Evolutionary conservation across 495 filamentous ascomycete species (phyloP).

Genomic region (Friedmanniomyces simplex): DNA sequence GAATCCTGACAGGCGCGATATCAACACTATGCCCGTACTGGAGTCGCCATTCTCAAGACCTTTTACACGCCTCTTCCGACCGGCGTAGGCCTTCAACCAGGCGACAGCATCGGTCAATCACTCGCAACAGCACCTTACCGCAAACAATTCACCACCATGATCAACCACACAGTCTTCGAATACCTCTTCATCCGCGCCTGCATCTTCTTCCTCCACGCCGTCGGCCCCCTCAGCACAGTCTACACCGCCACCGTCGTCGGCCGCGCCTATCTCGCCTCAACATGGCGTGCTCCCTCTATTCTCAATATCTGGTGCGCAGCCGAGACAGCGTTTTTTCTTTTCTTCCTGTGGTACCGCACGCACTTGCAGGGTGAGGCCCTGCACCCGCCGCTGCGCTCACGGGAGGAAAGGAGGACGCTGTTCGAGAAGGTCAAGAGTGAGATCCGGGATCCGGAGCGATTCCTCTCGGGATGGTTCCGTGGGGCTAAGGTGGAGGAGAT

Average conservation of each 20-base stretch:
- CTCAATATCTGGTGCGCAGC: conserved; percentile 10
- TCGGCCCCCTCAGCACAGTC: conserved; percentile 10
- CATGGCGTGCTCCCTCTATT: neutral
- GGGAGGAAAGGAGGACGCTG: conserved; percentile 3
- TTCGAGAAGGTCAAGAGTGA: neutral
- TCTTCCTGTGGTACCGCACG: conserved; percentile 44
- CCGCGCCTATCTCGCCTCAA: neutral
- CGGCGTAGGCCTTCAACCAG: neutral
- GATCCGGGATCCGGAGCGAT: neutral
- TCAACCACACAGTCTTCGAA: conserved; percentile 14
- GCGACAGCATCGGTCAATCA: too few relatives aligned
- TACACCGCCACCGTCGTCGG: conserved; percentile 3
- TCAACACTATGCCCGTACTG: too few relatives aligned
- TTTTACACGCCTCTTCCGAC: neutral
- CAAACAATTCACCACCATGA: conserved; percentile 5
- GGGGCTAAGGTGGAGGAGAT: neutral
- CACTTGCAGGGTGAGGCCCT: conserved; percentile 41
- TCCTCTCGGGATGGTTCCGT: neutral
- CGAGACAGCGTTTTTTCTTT: conserved; percentile 45
- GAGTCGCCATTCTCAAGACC: too few relatives aligned
- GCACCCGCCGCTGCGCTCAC: conserved; percentile 41
- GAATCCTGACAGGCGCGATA: too few relatives aligned
- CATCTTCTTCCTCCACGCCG: conserved; percentile 13
- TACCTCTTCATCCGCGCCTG: conserved; percentile 12
- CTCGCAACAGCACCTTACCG: too few relatives aligned